phyloP scores from a whole-genome alignment of 192 early-diverging fungal species.

The Coemansia furcata region DNA sequence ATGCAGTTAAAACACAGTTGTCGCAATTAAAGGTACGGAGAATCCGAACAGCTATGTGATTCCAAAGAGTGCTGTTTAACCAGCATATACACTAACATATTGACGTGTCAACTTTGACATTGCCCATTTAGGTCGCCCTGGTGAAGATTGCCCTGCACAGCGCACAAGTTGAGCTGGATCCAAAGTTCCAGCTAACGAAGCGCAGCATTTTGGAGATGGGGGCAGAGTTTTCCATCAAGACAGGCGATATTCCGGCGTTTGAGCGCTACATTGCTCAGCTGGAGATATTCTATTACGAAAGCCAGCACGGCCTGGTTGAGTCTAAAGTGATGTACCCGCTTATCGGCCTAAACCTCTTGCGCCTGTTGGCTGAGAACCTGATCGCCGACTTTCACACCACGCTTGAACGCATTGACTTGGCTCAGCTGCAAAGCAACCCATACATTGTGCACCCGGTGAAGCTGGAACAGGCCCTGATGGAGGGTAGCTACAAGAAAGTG shows the following conservation, averaged over 20 bases:
- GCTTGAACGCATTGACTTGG: conserved; percentile 84
- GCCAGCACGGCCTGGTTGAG: conserved; percentile 57
- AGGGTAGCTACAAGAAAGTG: conserved; percentile 95
- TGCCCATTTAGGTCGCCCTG: conserved; percentile 29
- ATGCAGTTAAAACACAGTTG: conserved; percentile 30
- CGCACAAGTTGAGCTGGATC: conserved; percentile 26
- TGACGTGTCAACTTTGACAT: background rate
- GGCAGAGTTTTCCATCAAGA: conserved; percentile 81
- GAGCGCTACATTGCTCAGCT: conserved; percentile 95
- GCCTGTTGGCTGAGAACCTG: conserved; percentile 88
- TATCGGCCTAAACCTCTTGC: conserved; percentile 89
- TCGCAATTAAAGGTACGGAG: conserved; percentile 48
- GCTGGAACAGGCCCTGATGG: conserved; percentile 97
- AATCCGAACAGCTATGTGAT: background rate
- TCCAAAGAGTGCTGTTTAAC: background rate
- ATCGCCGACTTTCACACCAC: conserved; percentile 99
- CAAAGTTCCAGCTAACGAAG: conserved; percentile 33
- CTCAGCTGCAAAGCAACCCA: conserved; percentile 73
- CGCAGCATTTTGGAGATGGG: conserved; percentile 78
- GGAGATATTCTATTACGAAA: conserved; percentile 81
- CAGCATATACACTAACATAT: background rate
- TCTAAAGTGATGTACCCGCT: conserved; percentile 86
- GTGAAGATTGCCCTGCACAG: conserved; percentile 36
- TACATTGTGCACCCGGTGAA: conserved; percentile 91
- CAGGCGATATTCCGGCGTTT: conserved; percentile 88